Evolutionary conservation across 352 stramenopile genomes (phyloP), one percentile per base, ranked within the genome.

Genomic region (Phytophthora quininea): DNA sequence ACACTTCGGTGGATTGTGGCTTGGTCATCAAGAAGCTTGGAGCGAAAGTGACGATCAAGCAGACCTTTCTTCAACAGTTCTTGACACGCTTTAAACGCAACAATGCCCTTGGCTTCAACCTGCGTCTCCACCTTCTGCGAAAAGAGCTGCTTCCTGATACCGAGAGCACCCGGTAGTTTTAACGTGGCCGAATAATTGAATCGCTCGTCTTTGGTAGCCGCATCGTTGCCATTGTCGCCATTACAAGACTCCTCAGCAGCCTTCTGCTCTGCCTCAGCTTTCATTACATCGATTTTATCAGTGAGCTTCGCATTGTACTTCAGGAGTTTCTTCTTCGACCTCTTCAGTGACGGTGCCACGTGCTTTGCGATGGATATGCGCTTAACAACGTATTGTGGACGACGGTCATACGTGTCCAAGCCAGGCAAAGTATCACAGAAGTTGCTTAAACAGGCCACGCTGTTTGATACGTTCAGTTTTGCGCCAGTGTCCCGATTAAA

Each of bases 401-500:
- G 86, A 31, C 82, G 82, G 53, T 96, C 88, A 57, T 92, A 95
- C 31, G 88, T 96, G 50, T 93, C 84, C 32, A 95, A 69, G 0
- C 86, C 86, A 42, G 88, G 88, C 9, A 96, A 67, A 0, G 88
- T 92, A 52, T 94, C 80, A 69, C 86, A 96, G 37, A 96, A 93
- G 15, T 81, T 79, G 62, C 82, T 94, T 27, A 96, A 71, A 50
- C 80, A 83, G 11, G 49, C 55, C 6, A 92, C 77, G 29, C 85
- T 91, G 46, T 92, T 96, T 0, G 54, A 35, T 38, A 90, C 64
- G 46, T 89, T 86, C 30, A 96, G 57, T 29, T 89, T 76, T 0
- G 84, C 86, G 1, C 82, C 80, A 4, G 83, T 93, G 50, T 95
- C 85, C 33, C 71, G 61, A 67, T 92, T 70, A n/a, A 87, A 59